Evolutionary conservation across 2,329 filamentous ascomycete genomes (phyloP), one percentile per base, ranked within the genome.

Genomic region (Trichoderma harzianum): DNA sequence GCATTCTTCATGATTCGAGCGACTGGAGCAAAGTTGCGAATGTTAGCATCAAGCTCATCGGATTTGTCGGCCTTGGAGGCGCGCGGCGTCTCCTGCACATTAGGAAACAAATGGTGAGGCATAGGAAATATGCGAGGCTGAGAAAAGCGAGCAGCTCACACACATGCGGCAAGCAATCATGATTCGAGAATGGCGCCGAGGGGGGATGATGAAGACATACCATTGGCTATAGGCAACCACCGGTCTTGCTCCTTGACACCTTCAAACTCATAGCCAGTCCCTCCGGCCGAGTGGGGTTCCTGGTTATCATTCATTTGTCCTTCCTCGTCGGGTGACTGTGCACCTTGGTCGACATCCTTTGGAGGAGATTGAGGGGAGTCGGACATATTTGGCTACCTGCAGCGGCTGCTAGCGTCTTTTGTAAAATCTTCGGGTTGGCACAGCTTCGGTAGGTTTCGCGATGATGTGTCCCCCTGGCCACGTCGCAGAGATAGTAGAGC

Each of bases 221-320:
- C 96, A 94, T 99, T 99, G 86, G 96, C 96, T 89, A 99, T 99
- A 82, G 96, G 96, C 83, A 99, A 90, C 96, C 96, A 99, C 88
- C 96, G 89, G 85, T 99, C 96, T 85, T 99, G 96, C 85, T 99
- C 96, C 88, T 98, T 98, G 84, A 98, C 95, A 63, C 81, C 81
- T 86, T 98, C 95, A 83, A 98, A 97, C 86, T 98, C 95, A 82
- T 94, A 94, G 84, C 86, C 90, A 72, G 78, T 75, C 84, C 92
- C 88, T 82, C 89, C 91, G 83, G 88, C 88, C 82, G 88, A 87
- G 86, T 94, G 92, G 90, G 90, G 88, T 86, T 93, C 91, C 84
- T 91, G 89, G 85, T 88, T 86, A 83, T 94, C 93, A 86, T 97
- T 94, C 93, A 97, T 97, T 89, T 92, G 92, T 88, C 91, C 91